A percentile compares a stretch with the other conserved stretches of the same genome.
Conservation (phyloP, 73 alveolate species). For the Stentor coeruleus region DNA sequence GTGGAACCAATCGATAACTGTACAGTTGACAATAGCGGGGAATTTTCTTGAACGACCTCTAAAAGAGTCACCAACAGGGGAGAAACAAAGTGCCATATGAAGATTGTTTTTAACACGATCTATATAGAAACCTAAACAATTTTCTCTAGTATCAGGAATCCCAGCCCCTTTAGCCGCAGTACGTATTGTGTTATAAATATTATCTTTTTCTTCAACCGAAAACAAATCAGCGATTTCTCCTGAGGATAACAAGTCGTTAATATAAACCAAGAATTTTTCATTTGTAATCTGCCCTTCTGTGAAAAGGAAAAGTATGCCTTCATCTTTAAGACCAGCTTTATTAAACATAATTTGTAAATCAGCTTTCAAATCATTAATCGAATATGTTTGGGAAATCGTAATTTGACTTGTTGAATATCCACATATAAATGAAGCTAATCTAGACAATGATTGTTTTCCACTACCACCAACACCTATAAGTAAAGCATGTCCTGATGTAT, state of each 20-base stretch:
- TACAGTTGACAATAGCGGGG: conserved; percentile 99
- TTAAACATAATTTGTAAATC: conserved; percentile 97
- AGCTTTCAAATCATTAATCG: conserved; percentile 94
- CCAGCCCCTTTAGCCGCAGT: conserved; percentile 97
- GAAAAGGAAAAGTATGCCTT: conserved; percentile 98
- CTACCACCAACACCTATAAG: conserved; percentile 99
- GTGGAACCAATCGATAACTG: conserved; percentile 99
- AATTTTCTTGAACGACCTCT: conserved; percentile 98
- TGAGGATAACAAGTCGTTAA: conserved; percentile 98
- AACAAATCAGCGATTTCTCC: conserved; percentile 99
- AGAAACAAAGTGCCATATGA: conserved; percentile 99
- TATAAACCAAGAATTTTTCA: conserved; percentile 98
- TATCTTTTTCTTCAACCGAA: conserved; percentile 98
- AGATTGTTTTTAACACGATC: conserved; percentile 98
- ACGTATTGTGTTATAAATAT: conserved; percentile 62
- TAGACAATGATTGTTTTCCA: conserved; percentile 98
- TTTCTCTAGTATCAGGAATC: conserved; percentile 91
- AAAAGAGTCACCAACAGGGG: conserved; percentile 99
- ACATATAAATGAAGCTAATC: conserved; percentile 59
- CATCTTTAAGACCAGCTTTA: conserved; percentile 95
- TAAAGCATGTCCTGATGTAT: conserved; percentile 99
- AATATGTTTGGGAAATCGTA: conserved; percentile 93
- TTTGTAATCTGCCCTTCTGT: conserved; percentile 99
- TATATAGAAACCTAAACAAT: conserved; percentile 98
- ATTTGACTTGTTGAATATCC: conserved; percentile 56